Percentiles rank a stretch among this genome's conserved stretches.
These are phyloP conservation scores for Pistacia integerrima DNA, from an alignment of 345 rosid species.

Conservation along the genomic window DNA sequence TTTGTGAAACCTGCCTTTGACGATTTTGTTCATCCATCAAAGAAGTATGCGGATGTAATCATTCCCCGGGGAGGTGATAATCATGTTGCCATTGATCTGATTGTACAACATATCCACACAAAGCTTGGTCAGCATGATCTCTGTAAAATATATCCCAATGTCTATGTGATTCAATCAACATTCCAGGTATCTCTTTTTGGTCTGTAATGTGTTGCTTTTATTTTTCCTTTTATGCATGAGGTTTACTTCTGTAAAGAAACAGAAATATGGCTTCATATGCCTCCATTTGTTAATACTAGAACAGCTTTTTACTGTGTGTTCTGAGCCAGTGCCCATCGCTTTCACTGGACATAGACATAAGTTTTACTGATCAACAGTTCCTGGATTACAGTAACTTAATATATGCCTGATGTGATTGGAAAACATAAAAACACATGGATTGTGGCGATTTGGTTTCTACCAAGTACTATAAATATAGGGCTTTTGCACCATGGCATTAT, in stretches of 20 bases:
- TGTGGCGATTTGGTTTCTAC: background rate
- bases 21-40: slow-evolving; percentile 92
- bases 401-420: background rate
- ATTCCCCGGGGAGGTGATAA: slow-evolving; percentile 96
- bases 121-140: slow-evolving; percentile 97
- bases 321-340: background rate
- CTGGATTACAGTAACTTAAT: background rate
- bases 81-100: slow-evolving; percentile 95
- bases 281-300: background rate
- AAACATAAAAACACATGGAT: background rate
- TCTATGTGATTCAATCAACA: slow-evolving; percentile 77
- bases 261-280: slow-evolving; percentile 2
- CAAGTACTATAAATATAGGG: background rate
- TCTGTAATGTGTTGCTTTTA: background rate
- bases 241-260: slow-evolving; percentile 6
- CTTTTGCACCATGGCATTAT: background rate
- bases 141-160: slow-evolving; percentile 88
- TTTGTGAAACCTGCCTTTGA: slow-evolving; percentile 99
- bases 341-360: slow-evolving; percentile 7
- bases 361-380: background rate
- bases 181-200: slow-evolving; percentile 65
- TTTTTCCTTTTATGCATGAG: background rate
- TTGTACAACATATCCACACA: slow-evolving; percentile 90
- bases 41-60: slow-evolving; percentile 94
- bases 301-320: slow-evolving; percentile 2